phyloP scores from a whole-genome alignment of 2,329 filamentous ascomycete species.

The Ophiostoma tasmaniense region DNA sequence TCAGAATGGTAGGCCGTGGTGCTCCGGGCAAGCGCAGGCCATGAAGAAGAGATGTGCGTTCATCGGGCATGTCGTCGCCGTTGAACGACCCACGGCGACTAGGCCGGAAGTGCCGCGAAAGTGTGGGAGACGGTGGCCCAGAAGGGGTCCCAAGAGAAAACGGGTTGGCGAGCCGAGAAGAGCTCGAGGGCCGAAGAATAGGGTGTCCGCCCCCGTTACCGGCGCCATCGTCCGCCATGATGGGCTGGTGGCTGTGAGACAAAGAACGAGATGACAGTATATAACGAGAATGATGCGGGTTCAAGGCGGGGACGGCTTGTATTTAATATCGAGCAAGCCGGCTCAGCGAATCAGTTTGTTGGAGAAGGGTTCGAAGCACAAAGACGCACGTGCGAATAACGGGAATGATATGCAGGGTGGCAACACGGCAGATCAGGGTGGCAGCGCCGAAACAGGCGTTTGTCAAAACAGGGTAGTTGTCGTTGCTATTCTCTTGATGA shows the following conservation, averaged over 20 bases:
- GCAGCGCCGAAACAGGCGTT: background rate
- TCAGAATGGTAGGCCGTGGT: conserved; percentile 21
- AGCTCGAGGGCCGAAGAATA: background rate
- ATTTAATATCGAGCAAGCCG: background rate
- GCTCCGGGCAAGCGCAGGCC: conserved; percentile 20
- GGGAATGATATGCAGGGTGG: conserved; percentile 2
- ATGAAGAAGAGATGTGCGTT: conserved; percentile 26
- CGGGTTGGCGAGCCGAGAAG: background rate
- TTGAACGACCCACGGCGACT: conserved; percentile 23
- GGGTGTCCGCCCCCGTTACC: background rate
- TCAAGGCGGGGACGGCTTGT: background rate
- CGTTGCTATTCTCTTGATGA: background rate
- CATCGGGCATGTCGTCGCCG: conserved; percentile 25
- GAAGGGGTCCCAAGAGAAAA: conserved; percentile 21
- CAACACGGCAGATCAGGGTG: conserved; percentile 2
- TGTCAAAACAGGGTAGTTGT: background rate
- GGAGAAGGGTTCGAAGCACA: background rate
- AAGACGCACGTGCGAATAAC: background rate
- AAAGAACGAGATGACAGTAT: background rate
- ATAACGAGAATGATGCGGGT: background rate
- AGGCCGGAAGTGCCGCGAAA: conserved; percentile 17
- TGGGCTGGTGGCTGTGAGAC: background rate
- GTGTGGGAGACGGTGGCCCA: conserved; percentile 27
- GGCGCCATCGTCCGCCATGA: background rate
- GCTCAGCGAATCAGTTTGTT: background rate